Evolutionary conservation across 2,329 filamentous ascomycete species (phyloP).

Genomic region (Emydomyces testavorans): DNA sequence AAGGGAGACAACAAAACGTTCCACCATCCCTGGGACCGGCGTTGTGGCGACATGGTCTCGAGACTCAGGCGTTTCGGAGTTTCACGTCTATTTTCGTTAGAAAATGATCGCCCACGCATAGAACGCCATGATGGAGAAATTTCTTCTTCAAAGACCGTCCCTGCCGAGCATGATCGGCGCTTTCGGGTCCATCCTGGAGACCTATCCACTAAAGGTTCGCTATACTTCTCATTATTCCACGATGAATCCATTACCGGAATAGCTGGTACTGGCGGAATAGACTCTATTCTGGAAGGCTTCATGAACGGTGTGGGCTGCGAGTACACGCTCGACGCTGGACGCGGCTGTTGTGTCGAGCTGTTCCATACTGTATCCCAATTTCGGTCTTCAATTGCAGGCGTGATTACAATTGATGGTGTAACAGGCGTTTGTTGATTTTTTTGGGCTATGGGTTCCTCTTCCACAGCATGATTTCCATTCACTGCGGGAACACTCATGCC

Average conservation of each 20-base stretch:
- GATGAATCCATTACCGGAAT: constrained; percentile 27
- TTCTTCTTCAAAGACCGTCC: constrained; percentile 29
- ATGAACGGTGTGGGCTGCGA: constrained; percentile 31
- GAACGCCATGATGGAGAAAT: constrained; percentile 12
- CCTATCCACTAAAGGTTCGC: constrained; percentile 15
- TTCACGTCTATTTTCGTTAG: constrained; percentile 24
- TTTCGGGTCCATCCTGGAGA: constrained; percentile 19
- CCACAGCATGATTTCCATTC: constrained; percentile 19
- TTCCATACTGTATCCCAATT: constrained; percentile 26
- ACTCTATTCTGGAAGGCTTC: constrained; percentile 12
- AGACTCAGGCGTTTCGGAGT: constrained; percentile 26
- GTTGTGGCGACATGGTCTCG: constrained; percentile 29
- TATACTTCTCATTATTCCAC: constrained; percentile 14
- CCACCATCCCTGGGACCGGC: constrained; percentile 41
- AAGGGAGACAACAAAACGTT: constrained; percentile 38
- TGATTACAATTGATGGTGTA: constrained; percentile 38
- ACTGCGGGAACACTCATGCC: constrained; percentile 33
- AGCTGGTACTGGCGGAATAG: constrained; percentile 32
- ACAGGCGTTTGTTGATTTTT: constrained; percentile 27
- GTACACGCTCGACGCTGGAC: constrained; percentile 36
- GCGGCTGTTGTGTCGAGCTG: constrained; percentile 17
- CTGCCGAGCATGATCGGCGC: constrained; percentile 26
- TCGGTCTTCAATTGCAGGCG: constrained; percentile 33
- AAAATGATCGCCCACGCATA: constrained; percentile 20
- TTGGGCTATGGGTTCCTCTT: constrained; percentile 10